Conservation (phyloP, 1,284 basidiomycete species). For the Trichosporon ovoides region DNA sequence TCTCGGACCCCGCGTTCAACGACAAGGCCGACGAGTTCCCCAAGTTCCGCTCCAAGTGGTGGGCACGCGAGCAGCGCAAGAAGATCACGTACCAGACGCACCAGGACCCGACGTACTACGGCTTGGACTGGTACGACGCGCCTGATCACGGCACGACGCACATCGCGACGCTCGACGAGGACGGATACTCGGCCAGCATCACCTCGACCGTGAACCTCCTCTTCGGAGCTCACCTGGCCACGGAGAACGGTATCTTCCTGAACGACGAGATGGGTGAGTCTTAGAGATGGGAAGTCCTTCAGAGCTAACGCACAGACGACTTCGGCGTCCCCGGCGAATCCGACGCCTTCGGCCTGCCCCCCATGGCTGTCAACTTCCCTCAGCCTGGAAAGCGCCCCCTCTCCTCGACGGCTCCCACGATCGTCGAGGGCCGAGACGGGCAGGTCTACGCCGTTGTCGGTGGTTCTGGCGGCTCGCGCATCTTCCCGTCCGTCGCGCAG, state of each 20-base stretch:
- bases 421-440: slow-evolving; percentile 68
- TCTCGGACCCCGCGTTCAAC: slow-evolving; percentile 66
- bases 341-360: slow-evolving; percentile 75
- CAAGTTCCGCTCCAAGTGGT: slow-evolving; percentile 66
- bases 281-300: too few species aligned
- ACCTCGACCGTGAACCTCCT: slow-evolving; percentile 79
- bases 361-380: slow-evolving; percentile 85
- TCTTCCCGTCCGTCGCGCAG: slow-evolving; percentile 74
- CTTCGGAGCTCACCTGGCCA: slow-evolving; percentile 77
- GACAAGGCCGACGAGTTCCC: slow-evolving; percentile 52
- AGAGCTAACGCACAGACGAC: slow-evolving; percentile 64
- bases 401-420: slow-evolving; percentile 73
- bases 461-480: slow-evolving; percentile 79
- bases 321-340: slow-evolving; percentile 75
- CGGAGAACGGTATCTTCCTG: slow-evolving; percentile 76
- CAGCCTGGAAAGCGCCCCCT: slow-evolving; percentile 74
- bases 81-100: slow-evolving; percentile 66
- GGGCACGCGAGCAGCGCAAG: slow-evolving; percentile 57
- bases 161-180: slow-evolving; percentile 67
- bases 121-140: slow-evolving; percentile 69
- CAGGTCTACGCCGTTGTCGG: slow-evolving; percentile 68
- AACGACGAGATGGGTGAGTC: slow-evolving; percentile 63
- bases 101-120: slow-evolving; percentile 72
- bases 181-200: slow-evolving; percentile 75
- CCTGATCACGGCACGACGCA: slow-evolving; percentile 89